Evolutionary conservation across 805 yeast species (phyloP), one percentile per base, ranked within the genome.

Genomic region (Yarrowia deformans): DNA sequence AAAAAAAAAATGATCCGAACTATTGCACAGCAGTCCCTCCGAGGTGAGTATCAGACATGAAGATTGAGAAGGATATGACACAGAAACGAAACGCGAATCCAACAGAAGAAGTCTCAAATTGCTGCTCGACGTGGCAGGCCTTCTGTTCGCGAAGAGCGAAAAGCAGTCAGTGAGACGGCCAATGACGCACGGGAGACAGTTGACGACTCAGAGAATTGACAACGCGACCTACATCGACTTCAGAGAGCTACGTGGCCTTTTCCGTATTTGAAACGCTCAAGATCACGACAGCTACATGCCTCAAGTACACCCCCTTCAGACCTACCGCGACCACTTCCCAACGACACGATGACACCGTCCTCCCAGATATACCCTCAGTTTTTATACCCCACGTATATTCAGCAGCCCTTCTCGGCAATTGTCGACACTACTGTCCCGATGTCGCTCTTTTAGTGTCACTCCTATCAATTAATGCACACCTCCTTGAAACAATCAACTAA

Each of bases 11-110:
- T 63, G 68, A 63, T 63, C 56, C 68, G 68, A 63, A 63, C 68
- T 35, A 48, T 63, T 48, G 68, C 68, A 48, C 68, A 63, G 68
- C 68, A 63, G 56, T 48, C 68, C 56, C 16, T 63, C 39, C 68
- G 68, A 63, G 68, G 68, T 63, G 46, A 63, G 68, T 63, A 49
- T 23, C 43, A 18, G 34, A 61, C 16, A 19, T 9, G 43, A 9
- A 61, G 13, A 39, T 39, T 42, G 42, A 37, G 42, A 16, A 4
- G 43, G 45, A 19, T 32, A 19, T 3, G 39, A 37, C 35, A 19
- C 43, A 37, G 34, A 29, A 1, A 9, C n/a, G 40, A 10, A 5
- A 29, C 64, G n/a, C 14, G 32, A 43, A 32, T 8, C 8, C 18
- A 48, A 29, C 8, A 13, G 1, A 7, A n/a, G 35, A 23, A 9